A percentile compares a stretch with the other conserved stretches of the same genome.
Evolutionary conservation across 768 basidiomycete genomes (phyloP).

Genomic region (Mycena filopes): DNA sequence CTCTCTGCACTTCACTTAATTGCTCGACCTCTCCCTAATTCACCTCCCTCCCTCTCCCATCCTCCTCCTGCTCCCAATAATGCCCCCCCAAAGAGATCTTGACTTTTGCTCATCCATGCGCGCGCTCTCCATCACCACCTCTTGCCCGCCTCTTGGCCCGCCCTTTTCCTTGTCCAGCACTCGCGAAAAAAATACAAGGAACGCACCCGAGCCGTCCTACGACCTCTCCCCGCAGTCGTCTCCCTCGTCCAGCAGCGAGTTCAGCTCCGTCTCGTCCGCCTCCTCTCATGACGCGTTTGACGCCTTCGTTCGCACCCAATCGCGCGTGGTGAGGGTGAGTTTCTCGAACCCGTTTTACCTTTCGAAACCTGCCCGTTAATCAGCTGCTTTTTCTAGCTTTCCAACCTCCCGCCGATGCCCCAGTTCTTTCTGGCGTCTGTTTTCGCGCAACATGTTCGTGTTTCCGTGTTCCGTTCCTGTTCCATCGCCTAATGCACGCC

Average conservation of each 20-base stretch:
- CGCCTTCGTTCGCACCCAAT: conserved; percentile 25
- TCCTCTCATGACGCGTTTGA: conserved; percentile 22
- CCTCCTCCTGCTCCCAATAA: background rate
- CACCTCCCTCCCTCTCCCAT: background rate
- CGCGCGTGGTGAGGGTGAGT: conserved; percentile 30
- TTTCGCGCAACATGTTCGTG: conserved; percentile 18
- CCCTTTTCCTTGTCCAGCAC: conserved; percentile 17
- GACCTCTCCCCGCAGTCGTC: conserved; percentile 31
- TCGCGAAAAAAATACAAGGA: conserved; percentile 2
- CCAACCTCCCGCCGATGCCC: conserved; percentile 12
- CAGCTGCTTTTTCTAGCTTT: background rate
- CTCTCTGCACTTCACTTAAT: too few species aligned
- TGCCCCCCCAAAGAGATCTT: conserved; percentile 16
- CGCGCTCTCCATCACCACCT: conserved; percentile 16
- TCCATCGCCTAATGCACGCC: background rate
- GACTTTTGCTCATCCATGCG: too few species aligned
- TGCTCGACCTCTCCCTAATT: too few species aligned
- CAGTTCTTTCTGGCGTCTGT: conserved; percentile 12
- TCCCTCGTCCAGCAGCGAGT: conserved; percentile 29
- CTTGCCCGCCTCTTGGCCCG: conserved; percentile 20
- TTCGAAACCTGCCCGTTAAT: background rate
- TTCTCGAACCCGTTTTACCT: background rate
- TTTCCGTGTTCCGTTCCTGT: background rate
- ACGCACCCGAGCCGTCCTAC: conserved; percentile 10
- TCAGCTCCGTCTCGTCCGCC: conserved; percentile 13